Conservation (phyloP, 129 eudicot species). For the Artemisia tridentata region DNA sequence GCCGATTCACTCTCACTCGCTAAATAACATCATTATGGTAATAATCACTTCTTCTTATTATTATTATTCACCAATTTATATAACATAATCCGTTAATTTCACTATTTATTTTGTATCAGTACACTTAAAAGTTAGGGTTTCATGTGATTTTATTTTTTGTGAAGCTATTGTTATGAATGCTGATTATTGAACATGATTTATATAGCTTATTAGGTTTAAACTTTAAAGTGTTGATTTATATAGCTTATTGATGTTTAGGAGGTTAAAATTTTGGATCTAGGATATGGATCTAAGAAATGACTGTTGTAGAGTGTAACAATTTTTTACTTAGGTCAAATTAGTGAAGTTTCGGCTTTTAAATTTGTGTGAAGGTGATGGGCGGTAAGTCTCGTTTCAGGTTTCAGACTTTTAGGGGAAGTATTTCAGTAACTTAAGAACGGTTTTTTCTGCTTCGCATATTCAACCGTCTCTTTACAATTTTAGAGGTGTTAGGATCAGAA, state of each 20-base stretch:
- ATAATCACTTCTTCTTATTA: neutral
- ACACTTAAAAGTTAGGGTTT: constrained; percentile 19
- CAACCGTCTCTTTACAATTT: too few relatives aligned
- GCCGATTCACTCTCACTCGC: constrained; percentile 25
- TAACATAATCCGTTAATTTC: constrained; percentile 8
- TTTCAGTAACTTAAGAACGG: too few relatives aligned
- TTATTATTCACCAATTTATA: neutral
- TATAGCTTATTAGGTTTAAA: neutral
- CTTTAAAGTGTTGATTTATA: neutral
- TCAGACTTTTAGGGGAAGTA: too few relatives aligned
- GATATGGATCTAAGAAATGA: constrained; percentile 7
- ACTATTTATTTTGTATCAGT: neutral
- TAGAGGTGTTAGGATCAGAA: too few relatives aligned
- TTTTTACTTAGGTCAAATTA: neutral
- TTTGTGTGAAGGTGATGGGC: too few relatives aligned
- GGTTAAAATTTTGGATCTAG: constrained; percentile 11
- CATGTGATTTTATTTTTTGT: too few relatives aligned
- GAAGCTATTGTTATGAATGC: too few relatives aligned
- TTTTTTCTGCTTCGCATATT: too few relatives aligned
- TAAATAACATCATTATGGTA: constrained; percentile 21
- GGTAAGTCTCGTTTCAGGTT: too few relatives aligned
- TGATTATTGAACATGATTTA: too few relatives aligned
- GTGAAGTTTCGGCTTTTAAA: too few relatives aligned
- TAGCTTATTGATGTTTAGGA: neutral
- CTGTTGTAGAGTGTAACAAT: neutral